Conservation (phyloP, 2,329 filamentous ascomycete species). For the Aspergillus sp. region DNA sequence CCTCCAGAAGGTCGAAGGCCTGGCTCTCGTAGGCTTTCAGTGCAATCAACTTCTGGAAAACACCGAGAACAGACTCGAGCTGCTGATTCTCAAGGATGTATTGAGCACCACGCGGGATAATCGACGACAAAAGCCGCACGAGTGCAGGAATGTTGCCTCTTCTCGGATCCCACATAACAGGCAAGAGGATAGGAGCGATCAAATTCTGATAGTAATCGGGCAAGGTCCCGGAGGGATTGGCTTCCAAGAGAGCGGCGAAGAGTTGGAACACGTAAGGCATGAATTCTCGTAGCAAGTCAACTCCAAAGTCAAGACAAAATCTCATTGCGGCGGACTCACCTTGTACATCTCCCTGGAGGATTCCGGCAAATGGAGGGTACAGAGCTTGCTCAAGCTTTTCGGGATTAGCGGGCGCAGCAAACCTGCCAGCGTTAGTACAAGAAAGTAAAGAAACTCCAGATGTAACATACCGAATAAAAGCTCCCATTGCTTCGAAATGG, state of each 20-base stretch:
- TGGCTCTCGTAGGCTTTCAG: slow-evolving; percentile 81
- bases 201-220: slow-evolving; percentile 78
- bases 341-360: slow-evolving; percentile 78
- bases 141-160: slow-evolving; percentile 91
- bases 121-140: slow-evolving; percentile 76
- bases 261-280: slow-evolving; percentile 96
- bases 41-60: slow-evolving; percentile 86
- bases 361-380: slow-evolving; percentile 77
- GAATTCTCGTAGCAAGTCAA: slow-evolving; percentile 63
- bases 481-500: slow-evolving; percentile 91
- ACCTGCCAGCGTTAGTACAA: slow-evolving; percentile 40
- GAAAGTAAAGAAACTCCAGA: neutral
- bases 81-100: slow-evolving; percentile 76
- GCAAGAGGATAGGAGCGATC: slow-evolving; percentile 72
- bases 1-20: slow-evolving; percentile 86
- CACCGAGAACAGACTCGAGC: slow-evolving; percentile 82
- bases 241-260: slow-evolving; percentile 84
- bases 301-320: neutral
- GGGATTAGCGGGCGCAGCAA: slow-evolving; percentile 65
- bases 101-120: slow-evolving; percentile 73
- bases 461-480: slow-evolving; percentile 66
- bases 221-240: slow-evolving; percentile 73
- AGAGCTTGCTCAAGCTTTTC: slow-evolving; percentile 74
- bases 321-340: slow-evolving; percentile 46
- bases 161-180: slow-evolving; percentile 77